phyloP scores from a whole-genome alignment of 306 rosid species.

The Ormosia emarginata region DNA sequence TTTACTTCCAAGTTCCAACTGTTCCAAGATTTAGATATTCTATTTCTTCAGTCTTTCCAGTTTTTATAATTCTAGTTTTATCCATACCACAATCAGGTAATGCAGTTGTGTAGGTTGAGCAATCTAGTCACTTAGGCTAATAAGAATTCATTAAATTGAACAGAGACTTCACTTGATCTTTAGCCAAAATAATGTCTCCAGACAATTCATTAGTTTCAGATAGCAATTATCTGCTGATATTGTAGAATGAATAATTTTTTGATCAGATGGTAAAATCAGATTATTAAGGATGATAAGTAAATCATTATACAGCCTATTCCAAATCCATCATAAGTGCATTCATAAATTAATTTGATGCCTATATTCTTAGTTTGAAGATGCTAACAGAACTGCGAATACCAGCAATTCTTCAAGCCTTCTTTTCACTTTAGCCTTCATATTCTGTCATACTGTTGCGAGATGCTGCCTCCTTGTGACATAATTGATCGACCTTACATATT shows the following conservation, averaged over 20 bases:
- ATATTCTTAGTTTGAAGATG: conserved; percentile 1
- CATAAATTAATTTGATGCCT: background rate
- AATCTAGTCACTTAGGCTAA: background rate
- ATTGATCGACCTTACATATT: background rate
- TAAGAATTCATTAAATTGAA: background rate
- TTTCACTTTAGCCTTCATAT: background rate
- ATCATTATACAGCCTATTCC: background rate
- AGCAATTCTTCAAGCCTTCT: background rate
- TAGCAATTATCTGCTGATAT: background rate
- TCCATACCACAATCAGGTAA: background rate
- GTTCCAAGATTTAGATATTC: background rate
- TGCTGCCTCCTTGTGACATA: background rate
- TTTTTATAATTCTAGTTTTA: background rate
- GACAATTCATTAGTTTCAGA: background rate
- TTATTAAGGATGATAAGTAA: background rate
- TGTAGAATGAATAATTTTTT: background rate
- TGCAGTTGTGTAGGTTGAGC: background rate
- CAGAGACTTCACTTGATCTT: background rate
- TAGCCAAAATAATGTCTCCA: background rate
- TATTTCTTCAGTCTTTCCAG: background rate
- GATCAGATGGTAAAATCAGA: background rate
- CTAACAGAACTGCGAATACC: background rate
- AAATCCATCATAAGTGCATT: background rate
- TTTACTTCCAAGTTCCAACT: background rate
- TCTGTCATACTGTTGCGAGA: background rate